Evolutionary conservation across 768 basidiomycete genomes (phyloP), one percentile per base, ranked within the genome.

Genomic region (Lactarius sanguifluus): DNA sequence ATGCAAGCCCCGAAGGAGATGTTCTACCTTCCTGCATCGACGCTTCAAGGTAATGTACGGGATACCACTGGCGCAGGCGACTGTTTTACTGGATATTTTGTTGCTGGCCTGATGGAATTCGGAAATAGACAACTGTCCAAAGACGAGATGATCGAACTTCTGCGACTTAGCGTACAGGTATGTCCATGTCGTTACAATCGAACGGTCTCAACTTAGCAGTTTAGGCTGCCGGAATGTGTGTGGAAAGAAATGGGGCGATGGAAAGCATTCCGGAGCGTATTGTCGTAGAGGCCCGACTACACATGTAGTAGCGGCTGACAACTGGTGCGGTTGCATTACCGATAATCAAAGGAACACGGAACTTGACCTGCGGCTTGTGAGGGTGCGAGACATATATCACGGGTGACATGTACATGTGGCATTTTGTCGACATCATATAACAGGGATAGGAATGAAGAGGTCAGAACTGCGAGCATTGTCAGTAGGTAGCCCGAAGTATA

Each of bases 1-100:
- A 67, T 82, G n/a, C 76, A 76, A 9, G 45, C 13, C 12, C n/a
- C 58, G 30, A 57, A 47, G 34, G 76, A 82, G 40, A 58, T 65
- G 13, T 20, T 76, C 23, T 76, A 79, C 64, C 67, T 84, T n/a
- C 84, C 83, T 1, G 85, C 85, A 5, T 81, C 81, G 2, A 73
- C 72, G 55, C 73, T 86, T 16, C 66, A 76, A 41, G 81, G 79
- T 5, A 69, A 73, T 18, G 69, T 75, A 36, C 56, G 63, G 41
- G 86, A 88, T 71, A 86, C 85, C 3, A 88, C 86, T 0, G 86
- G 86, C 12, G 86, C 86, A 1, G 86, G 86, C 0, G 86, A 88
- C 69, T 86, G 85, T 66, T 87, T 86, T 71, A 80, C 85, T 0
- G 86, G 86, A 15, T 88, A 85, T 69, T 79, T 87, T 68, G 82